Percentiles rank a stretch among this genome's conserved stretches.
Conservation (phyloP, 2,329 filamentous ascomycete genomes). For the Coniella lustricola region DNA sequence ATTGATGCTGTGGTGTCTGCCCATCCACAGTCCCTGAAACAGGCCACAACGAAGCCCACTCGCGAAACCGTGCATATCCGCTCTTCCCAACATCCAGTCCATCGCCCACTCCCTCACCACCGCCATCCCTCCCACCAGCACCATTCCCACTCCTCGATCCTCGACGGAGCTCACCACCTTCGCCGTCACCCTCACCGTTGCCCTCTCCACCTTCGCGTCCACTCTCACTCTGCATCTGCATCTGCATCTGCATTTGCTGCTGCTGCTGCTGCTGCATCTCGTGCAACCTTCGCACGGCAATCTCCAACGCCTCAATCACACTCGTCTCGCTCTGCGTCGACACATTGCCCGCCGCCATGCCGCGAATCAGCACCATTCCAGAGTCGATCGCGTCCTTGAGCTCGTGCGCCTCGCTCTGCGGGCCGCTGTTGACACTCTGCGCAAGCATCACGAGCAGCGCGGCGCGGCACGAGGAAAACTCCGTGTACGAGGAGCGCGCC, state of each 20-base stretch:
- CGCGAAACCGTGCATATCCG: conserved; percentile 13
- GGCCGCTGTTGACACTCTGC: conserved; percentile 11
- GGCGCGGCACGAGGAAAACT: conserved; percentile 48
- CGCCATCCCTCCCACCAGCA: background rate
- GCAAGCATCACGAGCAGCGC: conserved; percentile 38
- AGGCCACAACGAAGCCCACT: conserved; percentile 15
- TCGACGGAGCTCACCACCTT: too few species aligned
- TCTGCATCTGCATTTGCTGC: too few species aligned
- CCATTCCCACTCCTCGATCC: too few species aligned
- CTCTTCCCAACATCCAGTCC: conserved; percentile 8
- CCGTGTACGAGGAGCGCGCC: conserved; percentile 47
- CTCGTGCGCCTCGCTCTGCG: background rate
- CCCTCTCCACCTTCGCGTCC: too few species aligned
- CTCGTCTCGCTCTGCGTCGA: conserved; percentile 15
- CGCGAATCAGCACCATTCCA: conserved; percentile 14
- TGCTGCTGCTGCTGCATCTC: conserved; percentile 10
- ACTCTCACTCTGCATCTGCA: too few species aligned
- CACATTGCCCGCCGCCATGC: conserved; percentile 15
- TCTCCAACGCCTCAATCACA: conserved; percentile 15
- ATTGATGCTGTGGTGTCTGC: background rate
- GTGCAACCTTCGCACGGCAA: conserved; percentile 13
- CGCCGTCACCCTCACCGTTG: too few species aligned
- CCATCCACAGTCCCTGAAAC: background rate
- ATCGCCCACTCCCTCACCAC: background rate
- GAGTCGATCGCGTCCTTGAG: conserved; percentile 10